Percentiles rank a stretch among this genome's conserved stretches.
These are phyloP conservation scores for Boletales sp. DNA, from an alignment of 768 basidiomycete genomes.

Conservation along the genomic window DNA sequence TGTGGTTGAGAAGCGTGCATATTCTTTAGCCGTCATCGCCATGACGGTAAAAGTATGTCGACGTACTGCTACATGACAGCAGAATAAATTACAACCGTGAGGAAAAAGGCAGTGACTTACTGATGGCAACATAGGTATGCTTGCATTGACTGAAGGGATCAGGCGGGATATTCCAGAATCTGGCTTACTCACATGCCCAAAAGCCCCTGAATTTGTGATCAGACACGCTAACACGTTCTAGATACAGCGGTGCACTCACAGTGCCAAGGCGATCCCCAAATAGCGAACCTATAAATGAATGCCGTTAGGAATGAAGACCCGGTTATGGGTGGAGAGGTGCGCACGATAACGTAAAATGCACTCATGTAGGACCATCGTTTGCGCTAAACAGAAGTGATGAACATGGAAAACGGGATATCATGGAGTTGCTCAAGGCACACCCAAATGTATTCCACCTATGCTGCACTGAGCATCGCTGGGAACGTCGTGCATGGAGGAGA, in stretches of 20 bases:
- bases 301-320: too few relatives aligned
- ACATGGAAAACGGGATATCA: too few relatives aligned
- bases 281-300: slow-evolving; percentile 11
- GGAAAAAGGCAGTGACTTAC: neutral
- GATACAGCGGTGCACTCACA: slow-evolving; percentile 7
- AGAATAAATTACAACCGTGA: too few relatives aligned
- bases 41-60: neutral
- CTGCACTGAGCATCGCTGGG: neutral
- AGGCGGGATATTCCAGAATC: too few relatives aligned
- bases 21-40: too few relatives aligned
- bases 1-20: too few relatives aligned
- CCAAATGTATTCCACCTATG: slow-evolving; percentile 18
- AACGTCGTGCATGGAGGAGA: neutral
- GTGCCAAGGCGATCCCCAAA: slow-evolving; percentile 12
- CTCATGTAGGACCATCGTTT: slow-evolving; percentile 12
- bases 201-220: slow-evolving; percentile 6
- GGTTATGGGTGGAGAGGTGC: too few relatives aligned
- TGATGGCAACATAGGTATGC: slow-evolving; percentile 12
- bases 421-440: slow-evolving; percentile 4
- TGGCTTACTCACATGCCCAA: slow-evolving; percentile 11
- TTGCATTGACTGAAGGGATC: slow-evolving; percentile 21
- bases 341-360: slow-evolving; percentile 15
- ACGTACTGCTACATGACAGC: slow-evolving; percentile 5
- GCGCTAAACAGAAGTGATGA: slow-evolving; percentile 1
- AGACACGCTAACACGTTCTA: neutral